Base-by-base conservation (phyloP, 306 rosid species). In the Pyrus pyrifolia region DNA sequence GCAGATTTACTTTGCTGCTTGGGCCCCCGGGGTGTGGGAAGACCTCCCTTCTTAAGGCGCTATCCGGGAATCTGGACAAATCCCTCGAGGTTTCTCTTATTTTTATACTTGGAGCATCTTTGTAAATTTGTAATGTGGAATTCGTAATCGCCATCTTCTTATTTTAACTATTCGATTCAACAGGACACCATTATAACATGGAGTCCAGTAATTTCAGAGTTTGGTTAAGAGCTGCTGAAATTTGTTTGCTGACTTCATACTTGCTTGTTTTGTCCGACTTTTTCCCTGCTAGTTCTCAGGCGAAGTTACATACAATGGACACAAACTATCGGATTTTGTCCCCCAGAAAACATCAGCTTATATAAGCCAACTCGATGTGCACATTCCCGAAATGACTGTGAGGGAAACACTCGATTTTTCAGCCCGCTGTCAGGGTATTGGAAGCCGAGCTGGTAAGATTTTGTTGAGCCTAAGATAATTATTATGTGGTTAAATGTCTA, bases 381-480 rank as follows among this genome's bases (percentile, higher is more conserved):
- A 88, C 84, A 84, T 90, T 68, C 81, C 93, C 8, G 85, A 88
- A 52, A 87, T 90, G 91, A 92, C 97, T 5, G 97, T 92, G 29
- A 90, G 93, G 83, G 97, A 92, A 84, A 92, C 86, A 67, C 81
- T 92, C 3, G 92, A 92, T 71, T 90, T 88, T 82, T 87, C 97
- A 60, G 91, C 96, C 5, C 80, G 86, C 30, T 92, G 91, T 79
- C 96, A 92, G 67, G 97, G 97, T 42, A 83, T 85, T 52, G 92
- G 97, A 78, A 74, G 77, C 82, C 86, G 91, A 79, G 87, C 83
- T 3, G 92, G 97, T 83, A 81, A 7, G 84, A 68, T 40, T 68
- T 76, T 46, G n/a, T 67, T 23, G 60, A 68, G 45, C 62, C 64
- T n/a, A 72, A 44, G 12, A 52, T 64, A 4, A 38, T 53, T 63